Base-by-base conservation (phyloP, 2,329 filamentous ascomycete genomes). In the Gnomoniopsis smithogilvyi region DNA sequence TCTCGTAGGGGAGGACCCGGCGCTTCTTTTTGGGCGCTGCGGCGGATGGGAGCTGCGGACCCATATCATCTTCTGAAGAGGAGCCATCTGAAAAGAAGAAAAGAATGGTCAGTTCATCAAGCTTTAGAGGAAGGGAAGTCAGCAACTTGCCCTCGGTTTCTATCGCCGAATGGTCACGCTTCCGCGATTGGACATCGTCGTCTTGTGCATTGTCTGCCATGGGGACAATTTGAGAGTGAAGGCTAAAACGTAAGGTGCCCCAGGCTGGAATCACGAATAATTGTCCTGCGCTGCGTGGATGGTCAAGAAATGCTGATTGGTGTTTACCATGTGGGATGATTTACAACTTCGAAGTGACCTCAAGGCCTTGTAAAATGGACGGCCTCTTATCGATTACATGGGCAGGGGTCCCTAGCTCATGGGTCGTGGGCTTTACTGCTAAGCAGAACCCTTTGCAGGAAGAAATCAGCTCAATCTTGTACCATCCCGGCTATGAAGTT, bases 41-140 rank as follows among this genome's bases (percentile, higher is more conserved):
- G 52, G 87, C 83, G 2, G 92, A 89, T 47, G 95, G 94, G 33
- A 98, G 84, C 66, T 94, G 89, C 30, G 95, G 95, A 47, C 95
- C 95, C 78, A 97, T 95, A 70, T 96, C 93, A 76, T 97, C 92
- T 68, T 92, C 90, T 4, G 90, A 94, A 38, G 91, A 96, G 34
- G 60, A 62, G 67, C 83, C 86, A 55, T 85, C 85, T 82, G 59
- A 63, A 63, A 55, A 46, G 48, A 19, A 63, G 63, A 55, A 46
- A 50, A 19, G 4, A 19, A 19, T 21, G 24, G 41, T 62, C 26
- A 63, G 60, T 30, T 30, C 50, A 43, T 17, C 21, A 30, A 38
- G 10, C 2, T 30, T 48, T 30, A 54, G 30, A 34, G 43, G 26
- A 47, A 8, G 14, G 19, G 2, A 3, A 7, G 17, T 17, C 8